These are phyloP conservation scores for Taphrina wiesneri DNA, from an alignment of 1,139 yeast genomes.

Conservation along the genomic window DNA sequence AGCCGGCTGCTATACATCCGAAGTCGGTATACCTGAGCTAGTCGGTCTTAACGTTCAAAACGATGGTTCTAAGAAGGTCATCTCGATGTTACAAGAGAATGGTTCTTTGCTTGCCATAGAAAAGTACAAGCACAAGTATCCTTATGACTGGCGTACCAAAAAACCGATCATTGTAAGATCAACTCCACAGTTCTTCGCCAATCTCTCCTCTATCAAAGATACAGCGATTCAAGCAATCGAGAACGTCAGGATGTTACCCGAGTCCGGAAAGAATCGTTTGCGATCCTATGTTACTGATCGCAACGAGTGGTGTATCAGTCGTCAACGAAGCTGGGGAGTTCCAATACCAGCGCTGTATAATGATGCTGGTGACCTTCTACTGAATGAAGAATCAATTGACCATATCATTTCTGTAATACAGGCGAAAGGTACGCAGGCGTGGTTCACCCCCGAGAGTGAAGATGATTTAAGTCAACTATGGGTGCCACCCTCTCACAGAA, in stretches of 20 bases:
- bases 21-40: constrained; percentile 54
- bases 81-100: constrained; percentile 49
- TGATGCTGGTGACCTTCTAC: constrained; percentile 58
- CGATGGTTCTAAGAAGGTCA: constrained; percentile 56
- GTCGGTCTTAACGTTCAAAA: constrained; percentile 63
- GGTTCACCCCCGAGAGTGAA: constrained; percentile 60
- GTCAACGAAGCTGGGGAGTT: constrained; percentile 99
- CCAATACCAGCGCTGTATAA: constrained; percentile 87
- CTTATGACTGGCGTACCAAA: constrained; percentile 96
- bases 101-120: constrained; percentile 54
- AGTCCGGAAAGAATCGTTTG: constrained; percentile 68
- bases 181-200: constrained; percentile 96
- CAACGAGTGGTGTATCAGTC: constrained; percentile 95
- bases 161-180: constrained; percentile 93
- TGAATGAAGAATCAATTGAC: constrained; percentile 56
- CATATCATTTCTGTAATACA: constrained; percentile 58
- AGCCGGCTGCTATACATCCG: constrained; percentile 62
- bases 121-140: constrained; percentile 76
- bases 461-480: constrained; percentile 61
- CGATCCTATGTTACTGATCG: constrained; percentile 72
- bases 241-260: constrained; percentile 70
- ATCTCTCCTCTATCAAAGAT: constrained; percentile 70
- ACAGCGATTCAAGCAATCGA: constrained; percentile 62
- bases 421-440: constrained; percentile 65
- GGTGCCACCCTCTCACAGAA: constrained; percentile 60